Evolutionary conservation across 768 basidiomycete genomes (phyloP).

Genomic region (Tephrocybe sp.): DNA sequence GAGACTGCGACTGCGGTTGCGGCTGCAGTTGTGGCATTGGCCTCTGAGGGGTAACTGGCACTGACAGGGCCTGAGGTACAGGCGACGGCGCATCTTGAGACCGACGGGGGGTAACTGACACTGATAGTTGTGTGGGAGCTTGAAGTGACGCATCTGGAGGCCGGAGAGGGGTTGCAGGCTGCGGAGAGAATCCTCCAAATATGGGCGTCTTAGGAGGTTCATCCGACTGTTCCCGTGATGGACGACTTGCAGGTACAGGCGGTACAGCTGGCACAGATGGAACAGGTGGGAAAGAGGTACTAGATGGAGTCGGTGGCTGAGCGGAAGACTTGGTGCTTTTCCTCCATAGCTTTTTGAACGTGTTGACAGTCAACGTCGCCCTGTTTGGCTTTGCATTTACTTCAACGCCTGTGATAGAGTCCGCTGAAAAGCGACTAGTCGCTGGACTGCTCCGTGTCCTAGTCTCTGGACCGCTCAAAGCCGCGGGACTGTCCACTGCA

Average conservation of each 20-base stretch:
- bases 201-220: slow-evolving; percentile 30
- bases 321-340: slow-evolving; percentile 55
- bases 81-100: slow-evolving; percentile 23
- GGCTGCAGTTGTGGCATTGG: not conserved
- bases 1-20: not conserved
- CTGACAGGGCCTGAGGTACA: slow-evolving; percentile 16
- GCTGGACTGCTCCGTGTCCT: slow-evolving; percentile 22
- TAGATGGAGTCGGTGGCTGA: slow-evolving; percentile 45
- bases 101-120: slow-evolving; percentile 9
- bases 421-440: slow-evolving; percentile 74
- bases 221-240: slow-evolving; percentile 35
- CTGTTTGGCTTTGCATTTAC: slow-evolving; percentile 31
- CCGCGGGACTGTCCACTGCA: slow-evolving; percentile 10
- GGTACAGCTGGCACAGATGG: slow-evolving; percentile 25
- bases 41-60: slow-evolving; percentile 7
- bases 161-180: slow-evolving; percentile 6
- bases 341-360: slow-evolving; percentile 75
- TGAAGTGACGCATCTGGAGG: too few relatives aligned
- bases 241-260: slow-evolving; percentile 30
- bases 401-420: slow-evolving; percentile 52
- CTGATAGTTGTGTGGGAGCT: too few relatives aligned
- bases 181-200: slow-evolving; percentile 25
- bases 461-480: slow-evolving; percentile 12
- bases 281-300: slow-evolving; percentile 22
- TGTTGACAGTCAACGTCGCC: slow-evolving; percentile 64